Evolutionary conservation across 108 stramenopile genomes (phyloP).

Genomic region (Parietichytrium sp.): DNA sequence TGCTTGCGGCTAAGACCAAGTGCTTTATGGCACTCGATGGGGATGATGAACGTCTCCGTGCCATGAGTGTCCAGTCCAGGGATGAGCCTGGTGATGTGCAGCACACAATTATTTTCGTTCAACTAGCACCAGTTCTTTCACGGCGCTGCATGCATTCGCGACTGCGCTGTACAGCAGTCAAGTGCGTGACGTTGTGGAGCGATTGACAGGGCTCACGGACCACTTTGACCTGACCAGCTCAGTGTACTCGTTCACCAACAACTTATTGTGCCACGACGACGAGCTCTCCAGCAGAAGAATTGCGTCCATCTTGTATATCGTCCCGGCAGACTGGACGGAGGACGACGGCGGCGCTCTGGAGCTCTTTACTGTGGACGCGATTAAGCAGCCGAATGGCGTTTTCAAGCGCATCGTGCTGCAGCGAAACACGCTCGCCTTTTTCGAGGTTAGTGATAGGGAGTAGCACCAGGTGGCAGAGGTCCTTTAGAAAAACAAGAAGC

Average conservation of each 20-base stretch:
- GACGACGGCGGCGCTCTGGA: constrained; percentile 41
- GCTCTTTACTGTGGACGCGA: constrained; percentile 31
- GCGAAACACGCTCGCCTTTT: constrained; percentile 40
- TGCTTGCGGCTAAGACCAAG: too few species aligned
- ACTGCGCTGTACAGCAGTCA: constrained; percentile 21
- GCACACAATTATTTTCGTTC: too few species aligned
- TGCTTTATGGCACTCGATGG: too few species aligned
- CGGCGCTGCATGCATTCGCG: too few species aligned
- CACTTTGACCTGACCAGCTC: constrained; percentile 21
- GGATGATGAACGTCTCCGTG: too few species aligned
- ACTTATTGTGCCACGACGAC: constrained; percentile 48
- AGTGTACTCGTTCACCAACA: neutral
- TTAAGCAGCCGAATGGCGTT: neutral
- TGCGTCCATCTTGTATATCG: constrained; percentile 44
- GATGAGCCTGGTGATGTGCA: too few species aligned
- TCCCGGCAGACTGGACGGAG: constrained; percentile 37
- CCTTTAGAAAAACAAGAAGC: neutral
- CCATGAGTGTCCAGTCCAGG: too few species aligned
- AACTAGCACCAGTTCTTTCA: too few species aligned
- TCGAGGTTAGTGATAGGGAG: neutral
- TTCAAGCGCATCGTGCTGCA: constrained; percentile 26
- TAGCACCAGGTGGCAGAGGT: constrained; percentile 45
- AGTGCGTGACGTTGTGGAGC: neutral
- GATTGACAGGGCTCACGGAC: constrained; percentile 21
- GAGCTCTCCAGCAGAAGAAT: constrained; percentile 22